Base-by-base conservation (phyloP, 1,139 yeast genomes). In the Candida sp. region DNA sequence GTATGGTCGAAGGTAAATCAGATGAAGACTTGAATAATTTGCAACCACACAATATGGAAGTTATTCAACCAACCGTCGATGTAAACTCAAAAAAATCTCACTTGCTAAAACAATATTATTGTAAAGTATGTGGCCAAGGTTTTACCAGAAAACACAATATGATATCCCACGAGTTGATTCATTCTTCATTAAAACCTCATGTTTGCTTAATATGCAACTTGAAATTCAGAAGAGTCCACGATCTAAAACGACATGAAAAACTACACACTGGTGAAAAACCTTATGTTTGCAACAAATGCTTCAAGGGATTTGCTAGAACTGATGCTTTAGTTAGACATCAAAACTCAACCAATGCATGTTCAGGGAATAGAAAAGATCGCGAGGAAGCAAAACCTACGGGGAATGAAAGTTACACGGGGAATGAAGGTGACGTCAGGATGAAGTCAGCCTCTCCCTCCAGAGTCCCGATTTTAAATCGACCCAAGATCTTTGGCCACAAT, bases 231-330 rank as follows among this genome's bases (percentile, higher is more conserved):
- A 70, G 95, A 36, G 75, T 81, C 33, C 93, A 87, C 58, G 95
- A 87, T 59, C 70, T 87, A 53, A 84, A 82, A 56, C 71, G 96
- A 38, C 96, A 87, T 56, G 79, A 79, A 49, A 84, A 83, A 58
- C 69, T 84, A 32, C 96, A 87, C 56, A 79, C 90, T 0, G 93
- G 93, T 34, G 89, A 81, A 52, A 82, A 79, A 57, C 91, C 93
- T 1, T 84, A 68, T 57, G 63, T 61, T 30, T 87, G 95, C 61
- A 66, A 63, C 7, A 67, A 68, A 43, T 87, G 96, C 61, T 77
- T 79, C 11, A 71, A 87, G 40, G 67, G 74, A 42, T 87, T 87
- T 66, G 89, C 95, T 1, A 67, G 96, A 25, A 83, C 84, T 1
- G 96, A 87, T 60, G 91, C 95, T 0, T 69, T 87, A 33, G 76